Conservation (phyloP, 2,329 filamentous ascomycete species). For the Pseudogymnoascus sp. region DNA sequence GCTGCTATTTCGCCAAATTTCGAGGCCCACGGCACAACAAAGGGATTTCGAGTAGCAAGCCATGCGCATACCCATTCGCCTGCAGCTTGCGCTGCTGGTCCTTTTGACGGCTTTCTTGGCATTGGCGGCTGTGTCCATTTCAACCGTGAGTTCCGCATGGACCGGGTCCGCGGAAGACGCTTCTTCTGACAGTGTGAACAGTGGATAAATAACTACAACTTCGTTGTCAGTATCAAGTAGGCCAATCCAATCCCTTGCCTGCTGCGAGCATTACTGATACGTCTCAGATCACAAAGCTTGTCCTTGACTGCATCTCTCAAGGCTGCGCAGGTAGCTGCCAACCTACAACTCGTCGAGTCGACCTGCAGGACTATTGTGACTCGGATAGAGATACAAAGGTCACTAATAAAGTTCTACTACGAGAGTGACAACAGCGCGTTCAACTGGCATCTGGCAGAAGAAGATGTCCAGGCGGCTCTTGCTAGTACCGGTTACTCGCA, state of each 20-base stretch:
- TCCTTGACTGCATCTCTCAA: slow-evolving; percentile 78
- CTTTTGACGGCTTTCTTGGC: slow-evolving; percentile 64
- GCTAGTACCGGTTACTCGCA: slow-evolving; percentile 40
- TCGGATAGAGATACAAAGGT: slow-evolving; percentile 48
- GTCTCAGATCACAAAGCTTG: slow-evolving; percentile 47
- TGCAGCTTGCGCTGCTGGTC: slow-evolving; percentile 77
- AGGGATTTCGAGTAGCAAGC: neutral
- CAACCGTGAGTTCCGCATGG: slow-evolving; percentile 47
- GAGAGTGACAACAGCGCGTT: slow-evolving; percentile 42
- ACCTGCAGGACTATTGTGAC: slow-evolving; percentile 65
- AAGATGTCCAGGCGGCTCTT: slow-evolving; percentile 66
- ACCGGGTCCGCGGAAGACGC: slow-evolving; percentile 12
- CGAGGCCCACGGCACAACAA: neutral
- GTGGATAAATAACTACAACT: slow-evolving; percentile 52
- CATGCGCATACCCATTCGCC: slow-evolving; percentile 76
- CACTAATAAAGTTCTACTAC: slow-evolving; percentile 43
- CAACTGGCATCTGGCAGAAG: slow-evolving; percentile 52
- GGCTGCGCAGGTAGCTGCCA: slow-evolving; percentile 69
- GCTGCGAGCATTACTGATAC: slow-evolving; percentile 11
- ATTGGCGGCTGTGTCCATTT: slow-evolving; percentile 70
- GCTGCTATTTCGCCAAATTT: neutral
- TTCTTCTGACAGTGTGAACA: slow-evolving; percentile 19
- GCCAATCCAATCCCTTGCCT: slow-evolving; percentile 3
- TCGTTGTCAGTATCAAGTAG: slow-evolving; percentile 47
- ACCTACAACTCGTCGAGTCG: slow-evolving; percentile 70